These are phyloP conservation scores for Sequoia sempervirens DNA, from an alignment of 75 land plant species.

Conservation along the genomic window DNA sequence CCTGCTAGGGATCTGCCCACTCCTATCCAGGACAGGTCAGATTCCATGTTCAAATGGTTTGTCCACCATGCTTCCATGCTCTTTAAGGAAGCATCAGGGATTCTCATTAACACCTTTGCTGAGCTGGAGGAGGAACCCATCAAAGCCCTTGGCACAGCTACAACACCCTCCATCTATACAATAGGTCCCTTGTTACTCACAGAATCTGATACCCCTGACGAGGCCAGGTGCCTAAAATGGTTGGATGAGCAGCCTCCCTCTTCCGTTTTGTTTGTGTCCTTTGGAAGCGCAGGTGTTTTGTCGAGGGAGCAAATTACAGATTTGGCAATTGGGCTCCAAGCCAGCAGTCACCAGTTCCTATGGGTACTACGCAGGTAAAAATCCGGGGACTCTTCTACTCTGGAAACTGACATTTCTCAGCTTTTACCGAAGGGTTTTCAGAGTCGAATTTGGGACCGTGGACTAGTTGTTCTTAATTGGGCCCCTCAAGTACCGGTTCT, in stretches of 20 bases:
- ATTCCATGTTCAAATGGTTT: constrained; percentile 12
- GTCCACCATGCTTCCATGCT: constrained; percentile 13
- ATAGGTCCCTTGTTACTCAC: constrained; percentile 38
- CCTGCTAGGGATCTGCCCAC: constrained; percentile 24
- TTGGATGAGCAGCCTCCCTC: constrained; percentile 44
- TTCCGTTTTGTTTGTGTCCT: constrained; percentile 50
- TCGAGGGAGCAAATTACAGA: constrained; percentile 25
- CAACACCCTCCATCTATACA: constrained; percentile 23
- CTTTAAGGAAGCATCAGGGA: constrained; percentile 34
- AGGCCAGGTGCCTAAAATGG: constrained; percentile 36
- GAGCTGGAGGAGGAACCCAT: constrained; percentile 34
- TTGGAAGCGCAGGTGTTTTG: constrained; percentile 46
- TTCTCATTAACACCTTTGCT: constrained; percentile 51
- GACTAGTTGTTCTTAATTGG: constrained; percentile 53
- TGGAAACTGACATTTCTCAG: constrained; percentile 20
- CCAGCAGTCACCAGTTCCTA: constrained; percentile 24
- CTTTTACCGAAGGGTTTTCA: constrained; percentile 59
- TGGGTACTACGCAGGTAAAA: constrained; percentile 46
- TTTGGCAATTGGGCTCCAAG: constrained; percentile 21
- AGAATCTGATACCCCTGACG: background rate
- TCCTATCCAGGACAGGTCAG: constrained; percentile 31
- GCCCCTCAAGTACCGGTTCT: constrained; percentile 56
- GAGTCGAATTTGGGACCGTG: constrained; percentile 35
- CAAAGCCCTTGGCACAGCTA: background rate
- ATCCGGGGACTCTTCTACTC: constrained; percentile 18